These are phyloP conservation scores for Schoenoplectus tabernaemontani DNA, from an alignment of 202 grass and related monocot genomes.

Conservation along the genomic window DNA sequence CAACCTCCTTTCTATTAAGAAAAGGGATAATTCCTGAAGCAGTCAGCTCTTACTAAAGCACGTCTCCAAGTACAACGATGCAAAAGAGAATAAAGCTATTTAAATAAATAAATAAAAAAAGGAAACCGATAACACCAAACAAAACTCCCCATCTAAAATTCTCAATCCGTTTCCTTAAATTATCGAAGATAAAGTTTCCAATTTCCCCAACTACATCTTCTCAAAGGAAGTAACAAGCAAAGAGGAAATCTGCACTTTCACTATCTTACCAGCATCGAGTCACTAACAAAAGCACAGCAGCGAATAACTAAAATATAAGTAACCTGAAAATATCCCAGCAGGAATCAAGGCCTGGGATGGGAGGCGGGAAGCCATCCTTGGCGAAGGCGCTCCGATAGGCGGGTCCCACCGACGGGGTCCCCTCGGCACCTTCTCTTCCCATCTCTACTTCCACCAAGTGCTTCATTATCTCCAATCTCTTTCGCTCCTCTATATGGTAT, in stretches of 20 bases:
- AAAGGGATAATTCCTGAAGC: background rate
- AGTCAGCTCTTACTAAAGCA: background rate
- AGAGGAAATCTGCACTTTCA: background rate
- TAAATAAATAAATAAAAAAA: background rate
- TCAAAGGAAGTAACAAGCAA: background rate
- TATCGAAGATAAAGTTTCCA: background rate
- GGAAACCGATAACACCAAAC: background rate
- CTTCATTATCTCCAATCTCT: constrained; percentile 33
- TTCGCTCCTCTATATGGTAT: background rate
- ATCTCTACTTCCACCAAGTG: constrained; percentile 66
- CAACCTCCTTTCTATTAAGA: background rate
- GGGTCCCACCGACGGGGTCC: constrained; percentile 44
- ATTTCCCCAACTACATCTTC: background rate
- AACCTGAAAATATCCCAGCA: constrained; percentile 89
- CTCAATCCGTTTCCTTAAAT: background rate
- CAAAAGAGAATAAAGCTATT: background rate
- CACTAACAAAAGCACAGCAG: background rate
- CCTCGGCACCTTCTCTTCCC: constrained; percentile 34
- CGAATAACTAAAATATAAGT: background rate
- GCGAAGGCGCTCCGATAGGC: constrained; percentile 71
- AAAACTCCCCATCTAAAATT: background rate
- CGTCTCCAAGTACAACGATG: background rate
- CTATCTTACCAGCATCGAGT: background rate
- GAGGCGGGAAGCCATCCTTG: constrained; percentile 53
- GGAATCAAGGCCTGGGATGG: constrained; percentile 50